phyloP scores from a whole-genome alignment of 768 basidiomycete genomes.

The Lanmaoa rubissima region DNA sequence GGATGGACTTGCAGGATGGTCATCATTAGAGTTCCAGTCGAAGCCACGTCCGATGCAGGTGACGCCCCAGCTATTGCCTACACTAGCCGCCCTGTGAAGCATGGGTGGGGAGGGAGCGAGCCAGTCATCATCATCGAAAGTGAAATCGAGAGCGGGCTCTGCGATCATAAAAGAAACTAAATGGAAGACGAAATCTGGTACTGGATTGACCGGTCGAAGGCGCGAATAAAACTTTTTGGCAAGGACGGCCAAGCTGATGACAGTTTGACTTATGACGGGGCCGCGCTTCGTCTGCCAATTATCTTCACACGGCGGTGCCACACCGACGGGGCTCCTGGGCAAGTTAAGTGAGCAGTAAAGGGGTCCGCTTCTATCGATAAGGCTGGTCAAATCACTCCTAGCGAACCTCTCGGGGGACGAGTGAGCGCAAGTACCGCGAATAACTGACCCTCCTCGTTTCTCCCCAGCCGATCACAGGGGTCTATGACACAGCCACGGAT shows the following conservation, averaged over 20 bases:
- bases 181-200: neutral
- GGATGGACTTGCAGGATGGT: constrained; percentile 21
- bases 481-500: constrained; percentile 22
- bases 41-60: constrained; percentile 83
- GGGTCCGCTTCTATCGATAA: neutral
- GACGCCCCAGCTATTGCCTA: constrained; percentile 80
- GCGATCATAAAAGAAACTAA: constrained; percentile 48
- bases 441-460: too few species aligned
- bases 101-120: constrained; percentile 46
- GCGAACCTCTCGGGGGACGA: neutral
- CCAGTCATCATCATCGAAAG: constrained; percentile 75
- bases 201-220: neutral
- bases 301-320: constrained; percentile 14
- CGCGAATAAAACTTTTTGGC: neutral
- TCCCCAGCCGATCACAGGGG: neutral
- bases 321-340: neutral
- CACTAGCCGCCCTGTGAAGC: constrained; percentile 62
- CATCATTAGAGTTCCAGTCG: constrained; percentile 58
- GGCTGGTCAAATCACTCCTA: neutral
- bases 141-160: constrained; percentile 54
- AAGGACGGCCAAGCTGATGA: constrained; percentile 1
- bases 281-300: neutral
- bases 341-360: neutral
- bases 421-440: too few species aligned
- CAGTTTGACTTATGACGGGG: constrained; percentile 1